Percentiles rank a stretch among this genome's conserved stretches.
phyloP scores from a whole-genome alignment of 2,329 filamentous ascomycete species.

The Pyrenophora seminiperda region DNA sequence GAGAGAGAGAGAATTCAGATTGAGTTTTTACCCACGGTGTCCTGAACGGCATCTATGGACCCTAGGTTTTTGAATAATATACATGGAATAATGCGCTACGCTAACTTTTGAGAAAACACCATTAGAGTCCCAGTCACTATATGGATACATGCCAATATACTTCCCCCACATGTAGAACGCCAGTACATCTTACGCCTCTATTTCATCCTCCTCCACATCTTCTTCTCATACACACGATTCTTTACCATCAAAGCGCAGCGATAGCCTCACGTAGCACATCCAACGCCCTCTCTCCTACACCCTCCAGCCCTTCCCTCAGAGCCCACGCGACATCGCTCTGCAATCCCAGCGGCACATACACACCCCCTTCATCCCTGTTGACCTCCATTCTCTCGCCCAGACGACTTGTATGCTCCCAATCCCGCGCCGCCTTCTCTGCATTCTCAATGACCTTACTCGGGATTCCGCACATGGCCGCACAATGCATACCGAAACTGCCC shows the following conservation, averaged over 20 bases:
- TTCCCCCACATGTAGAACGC: not conserved
- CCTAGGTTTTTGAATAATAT: too few relatives aligned
- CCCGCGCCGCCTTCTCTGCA: slow-evolving; percentile 84
- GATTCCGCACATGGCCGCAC: slow-evolving; percentile 97
- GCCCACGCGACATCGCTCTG: slow-evolving; percentile 86
- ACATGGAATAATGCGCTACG: not conserved
- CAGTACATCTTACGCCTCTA: not conserved
- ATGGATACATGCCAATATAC: slow-evolving; percentile 4
- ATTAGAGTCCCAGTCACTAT: slow-evolving; percentile 3
- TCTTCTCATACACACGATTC: not conserved
- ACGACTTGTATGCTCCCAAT: slow-evolving; percentile 94
- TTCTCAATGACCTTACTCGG: slow-evolving; percentile 78
- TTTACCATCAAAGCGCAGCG: slow-evolving; percentile 53
- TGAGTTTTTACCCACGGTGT: not conserved
- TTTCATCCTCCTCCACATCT: slow-evolving; percentile 1
- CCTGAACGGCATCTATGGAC: not conserved
- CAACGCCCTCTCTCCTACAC: slow-evolving; percentile 57
- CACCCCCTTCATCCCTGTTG: slow-evolving; percentile 69
- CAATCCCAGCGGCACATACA: slow-evolving; percentile 82
- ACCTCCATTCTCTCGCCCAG: slow-evolving; percentile 87
- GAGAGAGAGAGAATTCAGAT: too few relatives aligned
- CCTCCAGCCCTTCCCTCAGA: slow-evolving; percentile 61
- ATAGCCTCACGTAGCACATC: slow-evolving; percentile 64
- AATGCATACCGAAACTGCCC: slow-evolving; percentile 98
- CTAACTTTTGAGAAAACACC: not conserved